Evolutionary conservation across 1,284 basidiomycete species (phyloP).

Genomic region (Megacollybia platyphylla): DNA sequence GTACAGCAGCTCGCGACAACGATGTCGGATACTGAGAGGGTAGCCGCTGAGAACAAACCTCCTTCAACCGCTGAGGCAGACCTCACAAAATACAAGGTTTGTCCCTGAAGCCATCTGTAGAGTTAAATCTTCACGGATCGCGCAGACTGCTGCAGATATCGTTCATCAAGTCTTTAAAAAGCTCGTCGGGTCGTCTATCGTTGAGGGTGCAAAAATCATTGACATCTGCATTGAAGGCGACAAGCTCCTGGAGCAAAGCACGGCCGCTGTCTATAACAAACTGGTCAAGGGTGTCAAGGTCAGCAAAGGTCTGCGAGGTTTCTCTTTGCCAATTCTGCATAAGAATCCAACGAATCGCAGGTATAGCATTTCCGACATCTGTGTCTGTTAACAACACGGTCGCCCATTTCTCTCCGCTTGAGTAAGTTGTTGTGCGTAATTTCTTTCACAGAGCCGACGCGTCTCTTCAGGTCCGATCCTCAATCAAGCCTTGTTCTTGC

Average conservation of each 20-base stretch:
- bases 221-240: slow-evolving; percentile 91
- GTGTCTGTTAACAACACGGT: slow-evolving; percentile 88
- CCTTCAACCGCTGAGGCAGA: slow-evolving; percentile 54
- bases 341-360: slow-evolving; percentile 23
- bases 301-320: slow-evolving; percentile 55
- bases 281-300: slow-evolving; percentile 78
- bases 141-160: slow-evolving; percentile 81
- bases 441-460: slow-evolving; percentile 2
- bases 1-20: neutral
- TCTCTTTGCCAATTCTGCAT: neutral
- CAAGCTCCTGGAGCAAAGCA: slow-evolving; percentile 80
- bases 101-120: slow-evolving; percentile 8
- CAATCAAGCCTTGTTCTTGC: slow-evolving; percentile 57
- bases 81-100: slow-evolving; percentile 75
- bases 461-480: slow-evolving; percentile 47
- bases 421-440: slow-evolving; percentile 8
- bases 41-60: slow-evolving; percentile 29
- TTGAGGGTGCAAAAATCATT: slow-evolving; percentile 80
- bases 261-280: slow-evolving; percentile 85
- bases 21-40: slow-evolving; percentile 47
- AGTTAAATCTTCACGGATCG: slow-evolving; percentile 9
- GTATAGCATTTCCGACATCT: slow-evolving; percentile 88
- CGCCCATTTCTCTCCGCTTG: slow-evolving; percentile 62
- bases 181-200: slow-evolving; percentile 53
- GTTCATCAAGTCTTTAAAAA: slow-evolving; percentile 79